phyloP scores from a whole-genome alignment of 768 basidiomycete species.

The Gloeostereum incarnatum region DNA sequence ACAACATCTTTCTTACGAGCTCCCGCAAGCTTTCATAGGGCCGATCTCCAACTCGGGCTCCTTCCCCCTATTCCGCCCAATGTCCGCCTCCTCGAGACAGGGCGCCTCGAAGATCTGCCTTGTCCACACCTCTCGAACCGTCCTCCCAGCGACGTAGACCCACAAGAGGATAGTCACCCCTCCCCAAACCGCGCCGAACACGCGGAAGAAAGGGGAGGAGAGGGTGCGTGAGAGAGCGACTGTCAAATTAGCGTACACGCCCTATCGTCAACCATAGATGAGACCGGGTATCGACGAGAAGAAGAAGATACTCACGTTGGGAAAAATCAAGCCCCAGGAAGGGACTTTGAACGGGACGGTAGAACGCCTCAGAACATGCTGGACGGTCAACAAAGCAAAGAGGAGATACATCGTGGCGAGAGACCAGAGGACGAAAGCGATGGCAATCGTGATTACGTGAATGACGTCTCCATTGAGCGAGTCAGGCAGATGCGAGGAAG shows the following conservation, averaged over 20 bases:
- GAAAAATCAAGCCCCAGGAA: constrained; percentile 67
- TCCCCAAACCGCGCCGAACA: constrained; percentile 50
- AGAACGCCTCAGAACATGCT: constrained; percentile 27
- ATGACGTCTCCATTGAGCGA: constrained; percentile 25
- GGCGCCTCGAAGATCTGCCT: constrained; percentile 35
- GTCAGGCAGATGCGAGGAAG: constrained; percentile 25
- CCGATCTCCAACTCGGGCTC: background rate
- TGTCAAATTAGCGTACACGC: constrained; percentile 62
- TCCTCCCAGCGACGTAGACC: constrained; percentile 35
- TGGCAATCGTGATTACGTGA: constrained; percentile 34
- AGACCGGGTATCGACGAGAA: background rate
- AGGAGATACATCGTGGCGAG: constrained; percentile 56
- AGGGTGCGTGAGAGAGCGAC: constrained; percentile 39
- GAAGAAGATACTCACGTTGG: constrained; percentile 37
- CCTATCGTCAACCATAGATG: constrained; percentile 18
- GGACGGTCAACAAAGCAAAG: constrained; percentile 42
- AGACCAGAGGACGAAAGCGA: constrained; percentile 49
- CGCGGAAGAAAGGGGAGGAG: constrained; percentile 43
- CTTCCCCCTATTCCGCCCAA: background rate
- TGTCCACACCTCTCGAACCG: constrained; percentile 21
- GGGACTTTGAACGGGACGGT: constrained; percentile 43
- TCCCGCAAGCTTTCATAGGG: too few relatives aligned
- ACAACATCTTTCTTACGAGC: too few relatives aligned
- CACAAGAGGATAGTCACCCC: constrained; percentile 42
- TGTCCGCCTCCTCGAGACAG: constrained; percentile 24